Conservation (phyloP, 805 yeast genomes). For the Osmozyma mogii region DNA sequence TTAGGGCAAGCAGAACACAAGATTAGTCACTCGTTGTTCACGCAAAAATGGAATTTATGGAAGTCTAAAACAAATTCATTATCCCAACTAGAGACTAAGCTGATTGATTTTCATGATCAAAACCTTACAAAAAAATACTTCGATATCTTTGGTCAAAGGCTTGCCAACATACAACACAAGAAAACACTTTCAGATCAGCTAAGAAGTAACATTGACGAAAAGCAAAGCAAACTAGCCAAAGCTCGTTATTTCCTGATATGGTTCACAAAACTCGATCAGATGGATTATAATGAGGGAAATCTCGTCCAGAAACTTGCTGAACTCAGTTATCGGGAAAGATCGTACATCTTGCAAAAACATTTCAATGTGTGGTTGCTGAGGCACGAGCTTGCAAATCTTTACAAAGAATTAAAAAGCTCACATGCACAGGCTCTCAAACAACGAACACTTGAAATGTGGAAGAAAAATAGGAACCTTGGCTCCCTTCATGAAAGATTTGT, state of each 20-base stretch:
- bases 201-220: too few relatives aligned
- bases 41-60: constrained; percentile 1
- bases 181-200: too few relatives aligned
- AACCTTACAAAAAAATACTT: too few relatives aligned
- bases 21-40: background rate
- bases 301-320: too few relatives aligned
- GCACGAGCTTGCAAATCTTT: constrained; percentile 2
- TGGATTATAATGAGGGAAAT: too few relatives aligned
- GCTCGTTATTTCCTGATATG: too few relatives aligned
- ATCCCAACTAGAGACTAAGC: constrained; percentile 7
- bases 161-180: too few relatives aligned
- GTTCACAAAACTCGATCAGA: too few relatives aligned
- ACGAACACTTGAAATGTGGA: background rate
- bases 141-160: too few relatives aligned
- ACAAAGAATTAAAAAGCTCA: constrained; percentile 4
- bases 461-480: constrained; percentile 5
- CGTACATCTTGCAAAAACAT: constrained; percentile 3
- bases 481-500: constrained; percentile 11
- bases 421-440: background rate
- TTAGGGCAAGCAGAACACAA: constrained; percentile 1
- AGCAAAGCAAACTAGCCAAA: too few relatives aligned
- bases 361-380: constrained; percentile 11
- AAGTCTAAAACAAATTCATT: background rate
- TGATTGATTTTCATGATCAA: constrained; percentile 11
- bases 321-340: too few relatives aligned